phyloP scores from a whole-genome alignment of 371 early-diverging fungal genomes.

The Chytridiales sp. region DNA sequence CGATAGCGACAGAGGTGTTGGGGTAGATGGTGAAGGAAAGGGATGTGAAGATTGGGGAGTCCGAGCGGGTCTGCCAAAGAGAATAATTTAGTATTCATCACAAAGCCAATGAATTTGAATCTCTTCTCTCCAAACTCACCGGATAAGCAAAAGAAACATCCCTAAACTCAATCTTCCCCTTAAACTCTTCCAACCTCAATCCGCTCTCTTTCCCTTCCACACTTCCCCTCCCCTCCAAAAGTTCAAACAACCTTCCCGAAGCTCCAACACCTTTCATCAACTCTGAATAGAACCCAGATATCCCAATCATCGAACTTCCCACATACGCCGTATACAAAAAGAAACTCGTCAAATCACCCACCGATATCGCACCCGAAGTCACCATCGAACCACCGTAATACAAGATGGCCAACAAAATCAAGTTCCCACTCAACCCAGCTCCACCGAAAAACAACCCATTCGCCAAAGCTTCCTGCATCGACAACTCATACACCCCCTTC shows the following conservation, averaged over 20 bases:
- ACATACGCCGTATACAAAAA: constrained; percentile 83
- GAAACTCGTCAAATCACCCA: constrained; percentile 79
- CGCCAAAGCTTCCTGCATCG: constrained; percentile 67
- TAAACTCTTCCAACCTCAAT: constrained; percentile 38
- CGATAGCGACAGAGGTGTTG: constrained; percentile 56
- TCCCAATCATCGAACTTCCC: constrained; percentile 66
- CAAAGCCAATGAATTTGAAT: constrained; percentile 22
- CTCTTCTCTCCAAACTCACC: constrained; percentile 53
- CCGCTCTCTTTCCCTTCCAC: constrained; percentile 50
- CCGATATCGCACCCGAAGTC: constrained; percentile 58
- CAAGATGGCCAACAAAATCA: constrained; percentile 70
- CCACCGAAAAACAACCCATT: constrained; percentile 75
- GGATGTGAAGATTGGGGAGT: constrained; percentile 47
- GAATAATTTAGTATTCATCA: background rate
- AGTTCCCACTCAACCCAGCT: constrained; percentile 73
- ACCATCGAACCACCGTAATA: constrained; percentile 71
- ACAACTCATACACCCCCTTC: constrained; percentile 60
- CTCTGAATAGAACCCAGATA: constrained; percentile 79
- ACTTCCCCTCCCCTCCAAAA: constrained; percentile 59
- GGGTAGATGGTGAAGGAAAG: constrained; percentile 46
- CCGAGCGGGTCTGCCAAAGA: constrained; percentile 39
- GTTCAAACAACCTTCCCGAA: constrained; percentile 66
- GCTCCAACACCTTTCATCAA: constrained; percentile 85
- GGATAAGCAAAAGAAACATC: constrained; percentile 65
- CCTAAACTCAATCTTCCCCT: constrained; percentile 62